Evolutionary conservation across 1,284 basidiomycete genomes (phyloP).

Genomic region (Trichosporon asahii): DNA sequence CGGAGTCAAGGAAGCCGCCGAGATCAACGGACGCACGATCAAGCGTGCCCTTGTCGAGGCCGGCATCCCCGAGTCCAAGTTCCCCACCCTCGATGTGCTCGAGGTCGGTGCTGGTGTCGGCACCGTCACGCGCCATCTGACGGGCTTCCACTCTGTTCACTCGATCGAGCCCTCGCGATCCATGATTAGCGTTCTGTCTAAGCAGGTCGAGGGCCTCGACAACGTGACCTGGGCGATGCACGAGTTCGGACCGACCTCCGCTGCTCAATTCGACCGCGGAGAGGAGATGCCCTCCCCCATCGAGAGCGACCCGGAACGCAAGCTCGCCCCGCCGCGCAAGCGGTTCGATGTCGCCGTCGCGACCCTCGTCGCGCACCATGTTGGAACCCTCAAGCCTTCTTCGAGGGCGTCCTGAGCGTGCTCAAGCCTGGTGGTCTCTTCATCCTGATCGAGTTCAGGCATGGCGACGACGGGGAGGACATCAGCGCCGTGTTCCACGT

Average conservation of each 20-base stretch:
- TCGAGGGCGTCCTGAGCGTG: conserved; percentile 30
- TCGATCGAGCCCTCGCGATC: conserved; percentile 37
- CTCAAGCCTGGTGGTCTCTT: conserved; percentile 33
- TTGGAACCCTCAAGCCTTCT: conserved; percentile 33
- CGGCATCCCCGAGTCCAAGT: conserved; percentile 14
- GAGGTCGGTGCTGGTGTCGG: conserved; percentile 43
- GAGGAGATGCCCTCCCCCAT: conserved; percentile 26
- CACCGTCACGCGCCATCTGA: conserved; percentile 34
- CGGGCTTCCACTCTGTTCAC: conserved; percentile 34
- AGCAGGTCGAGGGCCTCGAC: conserved; percentile 3
- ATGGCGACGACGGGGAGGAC: conserved; percentile 13
- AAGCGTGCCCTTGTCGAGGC: conserved; percentile 26
- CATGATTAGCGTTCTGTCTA: conserved; percentile 32
- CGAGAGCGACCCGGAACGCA: conserved; percentile 18
- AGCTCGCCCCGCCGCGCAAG: conserved; percentile 21
- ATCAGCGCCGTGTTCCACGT: conserved; percentile 9
- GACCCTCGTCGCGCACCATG: conserved; percentile 43
- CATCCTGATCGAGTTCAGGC: conserved; percentile 36
- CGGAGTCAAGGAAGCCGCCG: conserved; percentile 23
- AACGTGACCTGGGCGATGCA: conserved; percentile 26
- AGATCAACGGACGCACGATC: conserved; percentile 18
- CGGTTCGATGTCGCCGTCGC: conserved; percentile 36
- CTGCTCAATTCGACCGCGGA: conserved; percentile 16
- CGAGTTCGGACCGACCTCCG: conserved; percentile 23
- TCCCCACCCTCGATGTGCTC: conserved; percentile 27